Base-by-base conservation (phyloP, 129 eudicot genomes). In the Deinandra increscens region DNA sequence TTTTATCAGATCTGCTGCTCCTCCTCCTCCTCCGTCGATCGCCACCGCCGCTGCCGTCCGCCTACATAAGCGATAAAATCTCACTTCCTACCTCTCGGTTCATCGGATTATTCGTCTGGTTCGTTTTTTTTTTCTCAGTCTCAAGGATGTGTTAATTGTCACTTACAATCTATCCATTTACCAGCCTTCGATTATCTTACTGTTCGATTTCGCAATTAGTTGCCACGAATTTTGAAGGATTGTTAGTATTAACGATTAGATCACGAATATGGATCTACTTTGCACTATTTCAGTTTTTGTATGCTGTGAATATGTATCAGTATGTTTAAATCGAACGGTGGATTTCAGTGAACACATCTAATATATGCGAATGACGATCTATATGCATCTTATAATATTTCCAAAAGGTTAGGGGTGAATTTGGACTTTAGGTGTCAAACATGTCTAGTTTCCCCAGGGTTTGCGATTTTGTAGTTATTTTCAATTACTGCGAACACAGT, bases 1-100 rank as follows among this genome's bases (percentile, higher is more conserved):
- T 20, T 63, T 23, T 26, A 38, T 50, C 78, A 74, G 71, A 74
- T 74, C 78, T 64, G 14, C 78, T 64, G 1, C 31, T 26, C n/a
- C n/a, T n/a, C n/a, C 31, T 26, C 31, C 31, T 26, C 64, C 78
- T 6, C 55, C 78, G 71, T n/a, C 71, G 34, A 73, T 49, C 64
- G 54, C 58, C 72, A 13, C 66, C 72, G 6, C 59, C 60, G 60
- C 26, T 38, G 26, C 9, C 59, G 44, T 18, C 59, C 20, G 34
- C 36, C 59, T 29, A 6, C 71, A 20, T 33, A 44, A 0, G 22
- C 39, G 44, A 14, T 34, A 45, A 33, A 74, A 41, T 41, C 22
- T 65, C 64, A 65, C 23, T 15, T 19, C 6, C 0, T 1, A 22
- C 64, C 64, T 26, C 10, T 64, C 23, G 17, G 29, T 34, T 71